Percentiles rank a stretch among this genome's conserved stretches.
phyloP scores from a whole-genome alignment of 2,329 filamentous ascomycete species.

The Aspergillus pseudotamarii region DNA sequence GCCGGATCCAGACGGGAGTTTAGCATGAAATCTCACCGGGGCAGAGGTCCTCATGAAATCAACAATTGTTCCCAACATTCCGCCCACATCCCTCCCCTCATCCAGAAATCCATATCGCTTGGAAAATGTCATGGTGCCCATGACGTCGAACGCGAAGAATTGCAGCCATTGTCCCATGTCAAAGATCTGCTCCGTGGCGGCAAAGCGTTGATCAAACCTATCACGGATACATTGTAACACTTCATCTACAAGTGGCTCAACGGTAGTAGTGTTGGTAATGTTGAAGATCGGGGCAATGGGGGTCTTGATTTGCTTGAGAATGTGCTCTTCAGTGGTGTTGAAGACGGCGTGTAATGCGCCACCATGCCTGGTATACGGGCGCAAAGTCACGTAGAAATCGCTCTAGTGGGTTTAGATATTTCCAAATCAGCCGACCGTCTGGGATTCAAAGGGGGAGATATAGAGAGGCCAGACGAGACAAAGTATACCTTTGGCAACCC shows the following conservation, averaged over 20 bases:
- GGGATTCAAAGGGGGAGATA: no score
- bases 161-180: neutral
- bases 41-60: neutral
- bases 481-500: constrained; percentile 24
- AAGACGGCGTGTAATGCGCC: constrained; percentile 30
- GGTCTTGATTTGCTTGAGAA: constrained; percentile 24
- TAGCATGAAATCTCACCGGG: neutral
- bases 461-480: no score
- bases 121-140: neutral
- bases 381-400: constrained; percentile 30
- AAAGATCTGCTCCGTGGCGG: neutral
- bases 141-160: neutral
- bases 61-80: neutral
- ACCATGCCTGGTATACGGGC: neutral
- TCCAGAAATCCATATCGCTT: neutral
- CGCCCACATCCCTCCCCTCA: neutral
- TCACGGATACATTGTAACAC: constrained; percentile 23
- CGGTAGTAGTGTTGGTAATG: constrained; percentile 4
- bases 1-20: no score
- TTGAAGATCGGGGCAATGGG: constrained; percentile 16
- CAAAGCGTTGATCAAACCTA: constrained; percentile 24
- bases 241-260: constrained; percentile 15
- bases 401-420: constrained; percentile 8
- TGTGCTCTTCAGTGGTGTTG: constrained; percentile 31
- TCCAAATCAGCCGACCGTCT: no score